Conservation (phyloP, 495 filamentous ascomycete genomes). For the Penicillium alfredii region DNA sequence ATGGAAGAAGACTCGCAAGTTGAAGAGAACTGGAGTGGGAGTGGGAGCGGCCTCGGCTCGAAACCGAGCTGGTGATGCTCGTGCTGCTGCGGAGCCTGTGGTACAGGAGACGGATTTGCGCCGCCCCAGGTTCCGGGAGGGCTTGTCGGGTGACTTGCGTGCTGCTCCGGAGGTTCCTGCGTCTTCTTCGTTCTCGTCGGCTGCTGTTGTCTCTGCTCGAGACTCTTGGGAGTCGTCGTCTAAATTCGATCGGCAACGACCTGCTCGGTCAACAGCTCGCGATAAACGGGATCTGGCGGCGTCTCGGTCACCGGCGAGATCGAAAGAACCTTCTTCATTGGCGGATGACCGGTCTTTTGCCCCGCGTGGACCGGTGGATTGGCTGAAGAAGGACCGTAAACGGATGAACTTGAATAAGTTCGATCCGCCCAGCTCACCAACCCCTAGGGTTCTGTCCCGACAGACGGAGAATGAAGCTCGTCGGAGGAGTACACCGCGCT, state of each 20-base stretch:
- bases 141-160: slow-evolving; percentile 2
- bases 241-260: no score
- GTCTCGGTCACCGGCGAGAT: slow-evolving; percentile 2
- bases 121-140: slow-evolving; percentile 3
- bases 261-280: background rate
- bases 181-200: background rate
- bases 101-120: slow-evolving; percentile 18
- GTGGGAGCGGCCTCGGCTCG: no score
- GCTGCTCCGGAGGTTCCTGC: background rate
- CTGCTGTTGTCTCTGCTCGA: background rate
- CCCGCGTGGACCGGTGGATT: slow-evolving; percentile 13
- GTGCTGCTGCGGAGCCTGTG: slow-evolving; percentile 5
- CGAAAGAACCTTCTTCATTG: slow-evolving; percentile 1
- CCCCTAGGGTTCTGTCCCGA: slow-evolving; percentile 20
- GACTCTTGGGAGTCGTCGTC: no score
- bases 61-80: no score
- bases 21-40: background rate
- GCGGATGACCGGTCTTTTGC: slow-evolving; percentile 4
- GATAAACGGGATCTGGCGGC: background rate
- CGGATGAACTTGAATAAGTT: slow-evolving; percentile 27
- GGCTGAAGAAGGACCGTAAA: slow-evolving; percentile 37
- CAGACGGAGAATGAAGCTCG: slow-evolving; percentile 11
- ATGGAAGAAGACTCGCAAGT: slow-evolving; percentile 43
- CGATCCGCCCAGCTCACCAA: slow-evolving; percentile 41
- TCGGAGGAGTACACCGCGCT: background rate